Conservation (phyloP, 306 rosid species). For the Rosa persica region DNA sequence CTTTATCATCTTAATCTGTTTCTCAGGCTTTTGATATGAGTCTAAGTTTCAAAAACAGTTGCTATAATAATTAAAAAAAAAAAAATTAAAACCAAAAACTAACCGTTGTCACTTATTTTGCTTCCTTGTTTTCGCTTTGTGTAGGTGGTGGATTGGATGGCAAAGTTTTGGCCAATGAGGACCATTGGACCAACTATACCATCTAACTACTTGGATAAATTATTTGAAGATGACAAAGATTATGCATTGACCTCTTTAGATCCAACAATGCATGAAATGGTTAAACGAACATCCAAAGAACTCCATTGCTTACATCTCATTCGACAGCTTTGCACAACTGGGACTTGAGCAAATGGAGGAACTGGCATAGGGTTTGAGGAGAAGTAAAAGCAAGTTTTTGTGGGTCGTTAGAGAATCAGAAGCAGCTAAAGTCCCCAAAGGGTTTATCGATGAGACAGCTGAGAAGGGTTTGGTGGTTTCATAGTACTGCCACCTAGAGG, state of each 20-base stretch:
- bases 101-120: too few relatives aligned
- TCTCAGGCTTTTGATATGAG: too few relatives aligned
- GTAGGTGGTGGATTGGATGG: conserved; percentile 22
- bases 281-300: conserved; percentile 8
- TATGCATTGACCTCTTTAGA: conserved; percentile 6
- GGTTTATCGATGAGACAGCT: conserved; percentile 17
- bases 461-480: conserved; percentile 17
- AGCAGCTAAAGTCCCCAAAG: conserved; percentile 23
- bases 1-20: too few relatives aligned
- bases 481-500: conserved; percentile 9
- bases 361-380: conserved; percentile 28
- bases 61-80: too few relatives aligned
- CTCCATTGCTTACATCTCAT: conserved; percentile 27
- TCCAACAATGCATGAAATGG: conserved; percentile 21
- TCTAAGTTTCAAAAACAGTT: neutral
- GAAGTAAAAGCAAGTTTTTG: conserved; percentile 9
- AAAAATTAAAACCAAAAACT: too few relatives aligned
- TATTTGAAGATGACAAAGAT: conserved; percentile 17
- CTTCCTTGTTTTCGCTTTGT: too few relatives aligned
- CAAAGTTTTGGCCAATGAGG: neutral
- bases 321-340: conserved; percentile 23
- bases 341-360: conserved; percentile 25
- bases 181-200: conserved; percentile 34
- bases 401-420: conserved; percentile 39
- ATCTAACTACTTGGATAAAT: conserved; percentile 14